Percentiles rank a stretch among this genome's conserved stretches.
These are phyloP conservation scores for Caloboletus firmus DNA, from an alignment of 1,284 basidiomycete genomes.

Conservation along the genomic window DNA sequence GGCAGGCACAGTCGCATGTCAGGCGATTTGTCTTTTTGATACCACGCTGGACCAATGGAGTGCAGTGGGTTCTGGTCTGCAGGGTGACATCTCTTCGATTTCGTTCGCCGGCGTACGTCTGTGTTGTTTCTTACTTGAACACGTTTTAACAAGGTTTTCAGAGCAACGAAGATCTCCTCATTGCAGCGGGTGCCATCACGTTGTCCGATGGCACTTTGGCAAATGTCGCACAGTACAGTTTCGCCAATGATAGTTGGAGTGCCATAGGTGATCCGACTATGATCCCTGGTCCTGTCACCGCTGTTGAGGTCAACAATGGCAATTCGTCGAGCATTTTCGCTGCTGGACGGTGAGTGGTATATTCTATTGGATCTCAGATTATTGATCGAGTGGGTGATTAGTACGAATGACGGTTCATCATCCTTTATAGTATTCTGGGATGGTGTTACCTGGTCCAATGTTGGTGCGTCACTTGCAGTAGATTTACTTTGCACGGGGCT, in stretches of 20 bases:
- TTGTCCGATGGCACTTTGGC: constrained; percentile 57
- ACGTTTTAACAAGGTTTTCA: constrained; percentile 29
- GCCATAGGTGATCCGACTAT: constrained; percentile 62
- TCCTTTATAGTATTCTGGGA: constrained; percentile 85
- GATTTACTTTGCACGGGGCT: neutral
- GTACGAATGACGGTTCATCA: constrained; percentile 54
- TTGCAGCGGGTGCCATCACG: constrained; percentile 76
- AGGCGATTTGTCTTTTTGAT: constrained; percentile 81
- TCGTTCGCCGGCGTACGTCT: constrained; percentile 76
- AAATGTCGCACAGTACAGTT: constrained; percentile 72
- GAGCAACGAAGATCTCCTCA: constrained; percentile 62
- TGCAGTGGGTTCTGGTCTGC: constrained; percentile 76
- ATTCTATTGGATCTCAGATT: neutral
- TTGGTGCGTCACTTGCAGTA: constrained; percentile 48
- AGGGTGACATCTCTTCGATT: constrained; percentile 79
- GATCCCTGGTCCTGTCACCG: constrained; percentile 88
- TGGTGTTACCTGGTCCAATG: constrained; percentile 67
- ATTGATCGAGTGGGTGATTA: constrained; percentile 25
- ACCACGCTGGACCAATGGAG: constrained; percentile 73
- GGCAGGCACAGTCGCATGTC: constrained; percentile 77
- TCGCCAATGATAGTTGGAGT: constrained; percentile 74
- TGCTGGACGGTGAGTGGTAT: constrained; percentile 68
- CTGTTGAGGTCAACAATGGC: constrained; percentile 80
- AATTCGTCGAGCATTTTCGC: constrained; percentile 87
- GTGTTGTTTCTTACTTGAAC: neutral